Base-by-base conservation (phyloP, 768 basidiomycete species). In the Pisolithus albus region DNA sequence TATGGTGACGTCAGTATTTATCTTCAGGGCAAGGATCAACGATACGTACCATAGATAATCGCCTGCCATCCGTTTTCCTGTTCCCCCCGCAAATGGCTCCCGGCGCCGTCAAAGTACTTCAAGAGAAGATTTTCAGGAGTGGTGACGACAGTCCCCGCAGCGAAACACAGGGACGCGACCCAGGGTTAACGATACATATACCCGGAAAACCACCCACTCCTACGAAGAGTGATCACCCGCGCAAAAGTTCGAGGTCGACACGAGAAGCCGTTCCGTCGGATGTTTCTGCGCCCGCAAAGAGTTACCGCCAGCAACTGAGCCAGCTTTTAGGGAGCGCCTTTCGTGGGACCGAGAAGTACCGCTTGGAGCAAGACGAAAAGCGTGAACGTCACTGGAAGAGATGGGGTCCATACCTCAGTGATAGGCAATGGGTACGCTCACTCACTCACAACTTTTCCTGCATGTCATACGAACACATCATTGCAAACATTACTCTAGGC, bases 371-470 rank as follows among this genome's bases (percentile, higher is more conserved):
- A 61, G 90, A 92, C 57, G 83, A 79, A 52, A 74, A 76, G 46
- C 85, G 81, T 58, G 84, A 90, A 57, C 78, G 78, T 46, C 94
- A 98, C 68, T 99, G 96, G 96, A 98, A 98, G 71, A 79, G 91
- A 60, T 98, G 95, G 95, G 96, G 96, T 18, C 96, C 96, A 15
- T 99, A 99, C 73, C 79, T 99, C 48, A 86, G 86, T 52, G 96
- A 99, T 70, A 79, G 96, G 52, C 96, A 98, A 76, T 99, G 96
- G 96, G 95, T 92, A 55, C 57, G 85, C 26, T 2, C 18, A 21
- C 37, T 24, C 19, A 21, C 37, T 28, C 19, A 39, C 24, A 28
- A 7, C 46, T 13, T 51, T 6, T 32, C 49, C 61, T 51, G 51
- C 54, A 49, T 21, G 50, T 4, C 43, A 18, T 51, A 59, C 45